Conservation (phyloP, 2,329 filamentous ascomycete species). For the Sclerotiophoma versabilis region DNA sequence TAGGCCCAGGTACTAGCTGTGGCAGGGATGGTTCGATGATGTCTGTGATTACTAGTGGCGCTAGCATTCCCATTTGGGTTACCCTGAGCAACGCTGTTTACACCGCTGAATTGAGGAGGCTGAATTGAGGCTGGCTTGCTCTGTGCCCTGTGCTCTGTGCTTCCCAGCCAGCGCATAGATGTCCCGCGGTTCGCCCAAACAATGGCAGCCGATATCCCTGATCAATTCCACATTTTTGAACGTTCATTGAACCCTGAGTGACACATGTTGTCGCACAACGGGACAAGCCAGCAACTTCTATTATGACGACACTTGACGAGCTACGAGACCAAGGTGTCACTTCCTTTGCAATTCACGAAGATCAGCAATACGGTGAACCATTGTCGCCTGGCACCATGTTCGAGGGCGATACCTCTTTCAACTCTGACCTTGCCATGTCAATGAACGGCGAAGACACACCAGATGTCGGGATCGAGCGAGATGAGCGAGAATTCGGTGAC, state of each 20-base stretch:
- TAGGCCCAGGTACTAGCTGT: constrained; percentile 11
- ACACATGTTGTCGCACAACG: constrained; percentile 23
- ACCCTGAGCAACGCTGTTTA: constrained; percentile 26
- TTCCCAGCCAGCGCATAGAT: constrained; percentile 31
- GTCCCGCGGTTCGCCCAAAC: constrained; percentile 20
- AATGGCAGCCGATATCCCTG: constrained; percentile 16
- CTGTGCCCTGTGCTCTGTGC: constrained; percentile 5
- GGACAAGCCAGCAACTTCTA: constrained; percentile 13
- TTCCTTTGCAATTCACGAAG: constrained; percentile 46
- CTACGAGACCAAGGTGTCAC: constrained; percentile 39
- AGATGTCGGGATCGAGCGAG: constrained; percentile 41
- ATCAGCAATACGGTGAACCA: constrained; percentile 39
- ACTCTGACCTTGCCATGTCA: constrained; percentile 39
- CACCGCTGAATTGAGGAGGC: constrained; percentile 5
- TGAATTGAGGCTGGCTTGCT: constrained; percentile 5
- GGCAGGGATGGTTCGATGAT: constrained; percentile 14
- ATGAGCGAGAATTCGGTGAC: constrained; percentile 30
- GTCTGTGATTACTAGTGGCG: constrained; percentile 4
- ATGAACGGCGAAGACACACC: constrained; percentile 38
- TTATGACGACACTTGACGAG: constrained; percentile 44
- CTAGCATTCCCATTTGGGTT: constrained; percentile 22
- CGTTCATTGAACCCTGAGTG: constrained; percentile 26
- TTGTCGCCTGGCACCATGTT: constrained; percentile 41
- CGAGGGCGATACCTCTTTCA: constrained; percentile 44
- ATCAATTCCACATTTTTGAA: constrained; percentile 15